Evolutionary conservation across 2,329 filamentous ascomycete genomes (phyloP), one percentile per base, ranked within the genome.

Genomic region (Botrytis elliptica): DNA sequence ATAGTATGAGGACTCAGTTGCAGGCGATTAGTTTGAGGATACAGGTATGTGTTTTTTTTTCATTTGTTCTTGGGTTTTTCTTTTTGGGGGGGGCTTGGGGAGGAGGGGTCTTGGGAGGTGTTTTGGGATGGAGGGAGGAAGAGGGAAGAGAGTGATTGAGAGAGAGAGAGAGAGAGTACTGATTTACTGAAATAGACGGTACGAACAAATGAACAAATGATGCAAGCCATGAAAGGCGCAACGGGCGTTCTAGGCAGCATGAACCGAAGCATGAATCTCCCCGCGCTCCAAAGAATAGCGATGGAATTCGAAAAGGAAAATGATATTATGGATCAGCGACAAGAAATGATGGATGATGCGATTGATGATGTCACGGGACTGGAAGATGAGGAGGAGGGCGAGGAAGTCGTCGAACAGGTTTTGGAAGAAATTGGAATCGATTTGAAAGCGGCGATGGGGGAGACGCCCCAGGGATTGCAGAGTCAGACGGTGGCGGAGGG

Each of bases 291-390:
- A 83, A 90, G 95, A 74, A 99, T 99, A 81, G 95, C 96, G 33
- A 97, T 98, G 95, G 96, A 99, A 81, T 99, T 99, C 80, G 96
- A 99, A 84, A 92, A 93, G 80, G 96, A 99, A 84, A 99, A 98
- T 84, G 96, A 98, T 80, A 95, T 99, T 74, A 99, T 99, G 96
- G 96, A 99, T 79, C 94, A 98, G 84, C 89, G 96, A 77, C 95
- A 98, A 83, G 96, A 98, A 83, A 98, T 99, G 93, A 98, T 99
- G 96, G 95, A 98, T 81, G 96, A 98, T 83, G 95, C 94, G 33
- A 96, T 99, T 75, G 96, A 99, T 81, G 96, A 99, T 82, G 95
- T 95, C 68, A 98, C 96, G 79, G 96, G 97, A 38, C 86, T 97
- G 55, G 90, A 89, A 25, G 90, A 97, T 75, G 96, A 99, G 81